phyloP scores from a whole-genome alignment of 805 yeast species.

The Lipomyces yamadae region DNA sequence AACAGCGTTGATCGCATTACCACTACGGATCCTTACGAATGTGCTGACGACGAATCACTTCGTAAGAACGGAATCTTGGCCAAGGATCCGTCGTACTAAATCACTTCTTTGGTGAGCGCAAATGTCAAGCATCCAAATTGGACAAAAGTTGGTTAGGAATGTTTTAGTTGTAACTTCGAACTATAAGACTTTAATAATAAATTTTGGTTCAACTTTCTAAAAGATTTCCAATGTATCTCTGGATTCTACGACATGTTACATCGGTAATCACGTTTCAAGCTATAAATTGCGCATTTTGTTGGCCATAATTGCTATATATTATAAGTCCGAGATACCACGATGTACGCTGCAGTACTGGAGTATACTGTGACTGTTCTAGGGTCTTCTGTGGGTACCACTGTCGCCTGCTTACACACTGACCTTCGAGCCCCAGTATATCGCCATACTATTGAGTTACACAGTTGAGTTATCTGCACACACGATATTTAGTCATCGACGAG shows the following conservation, averaged over 20 bases:
- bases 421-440: neutral
- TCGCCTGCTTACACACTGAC: neutral
- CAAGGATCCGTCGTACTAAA: neutral
- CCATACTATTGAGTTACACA: neutral
- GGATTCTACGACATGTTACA: neutral
- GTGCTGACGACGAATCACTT: neutral
- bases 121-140: neutral
- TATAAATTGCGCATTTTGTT: neutral
- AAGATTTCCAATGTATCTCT: neutral
- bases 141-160: too few species aligned
- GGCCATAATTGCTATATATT: neutral
- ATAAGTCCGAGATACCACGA: neutral
- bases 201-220: too few species aligned
- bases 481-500: neutral
- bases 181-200: too few species aligned
- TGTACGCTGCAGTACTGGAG: neutral
- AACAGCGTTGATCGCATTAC: neutral
- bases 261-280: neutral
- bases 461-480: neutral
- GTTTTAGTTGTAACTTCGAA: too few species aligned
- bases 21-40: neutral
- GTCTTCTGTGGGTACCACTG: neutral
- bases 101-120: neutral
- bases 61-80: neutral
- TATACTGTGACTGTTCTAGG: neutral